phyloP scores from a whole-genome alignment of 768 basidiomycete species.

The Trametes gibbosa region DNA sequence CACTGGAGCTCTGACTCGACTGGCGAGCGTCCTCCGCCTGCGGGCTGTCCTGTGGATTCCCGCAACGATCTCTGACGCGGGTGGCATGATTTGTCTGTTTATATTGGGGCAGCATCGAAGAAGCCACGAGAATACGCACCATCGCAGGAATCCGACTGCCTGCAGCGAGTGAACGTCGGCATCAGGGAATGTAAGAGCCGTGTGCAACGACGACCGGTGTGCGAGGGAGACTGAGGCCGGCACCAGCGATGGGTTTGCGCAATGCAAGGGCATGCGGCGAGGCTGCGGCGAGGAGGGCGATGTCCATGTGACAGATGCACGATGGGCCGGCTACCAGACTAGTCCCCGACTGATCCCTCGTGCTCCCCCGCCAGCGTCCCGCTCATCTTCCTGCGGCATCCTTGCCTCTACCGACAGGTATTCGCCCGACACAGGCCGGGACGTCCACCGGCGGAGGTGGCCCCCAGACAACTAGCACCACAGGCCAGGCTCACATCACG shows the following conservation, averaged over 20 bases:
- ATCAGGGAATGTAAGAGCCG: not conserved
- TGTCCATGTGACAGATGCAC: slow-evolving; percentile 12
- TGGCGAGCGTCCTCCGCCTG: no score
- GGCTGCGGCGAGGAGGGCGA: not conserved
- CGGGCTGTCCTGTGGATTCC: not conserved
- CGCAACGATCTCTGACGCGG: not conserved
- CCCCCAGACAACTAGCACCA: no score
- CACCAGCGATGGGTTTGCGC: not conserved
- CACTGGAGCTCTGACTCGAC: no score
- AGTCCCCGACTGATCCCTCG: not conserved
- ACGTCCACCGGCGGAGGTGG: not conserved
- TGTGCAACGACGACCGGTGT: not conserved
- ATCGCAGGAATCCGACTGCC: not conserved
- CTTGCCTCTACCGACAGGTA: not conserved
- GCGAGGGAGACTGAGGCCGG: not conserved
- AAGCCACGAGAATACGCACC: not conserved
- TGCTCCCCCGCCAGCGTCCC: not conserved
- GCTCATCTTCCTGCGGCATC: not conserved
- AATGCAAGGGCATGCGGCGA: not conserved
- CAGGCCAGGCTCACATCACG: not conserved
- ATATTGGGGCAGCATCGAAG: not conserved
- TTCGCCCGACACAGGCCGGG: not conserved
- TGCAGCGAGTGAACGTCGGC: not conserved
- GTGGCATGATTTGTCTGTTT: not conserved
- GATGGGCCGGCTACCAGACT: not conserved